Base-by-base conservation (phyloP, 371 early-diverging fungal genomes). In the Mucor piriformis region DNA sequence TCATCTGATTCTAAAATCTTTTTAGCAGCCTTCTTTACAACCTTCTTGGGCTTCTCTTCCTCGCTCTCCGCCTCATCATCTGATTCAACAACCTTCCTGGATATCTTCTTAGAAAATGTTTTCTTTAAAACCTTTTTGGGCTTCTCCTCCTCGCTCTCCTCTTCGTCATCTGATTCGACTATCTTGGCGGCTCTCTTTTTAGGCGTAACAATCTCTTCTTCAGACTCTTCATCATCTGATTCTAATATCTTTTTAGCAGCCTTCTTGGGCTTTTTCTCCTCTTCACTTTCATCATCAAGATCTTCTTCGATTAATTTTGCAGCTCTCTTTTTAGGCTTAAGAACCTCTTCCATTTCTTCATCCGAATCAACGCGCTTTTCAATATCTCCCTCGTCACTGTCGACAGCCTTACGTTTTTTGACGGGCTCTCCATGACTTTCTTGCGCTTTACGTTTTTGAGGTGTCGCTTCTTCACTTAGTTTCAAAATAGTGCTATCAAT, bases 401-500 rank as follows among this genome's bases (percentile, higher is more conserved):
- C 8, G 29, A 29, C 29, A 29, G 29, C 29, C 8, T 29, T 29
- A 8, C 29, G 29, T 29, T 29, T 29, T 8, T 29, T 29, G 29
- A 29, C 8, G 29, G 29, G 29, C 4, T 4, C 8, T 29, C 8
- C 29, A 6, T 6, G 8, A 8, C 0, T 29, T 38, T 43, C 16
- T 58, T 46, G 42, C 10, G 42, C 29, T 29, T 29, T 29, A 8
- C 29, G 29, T 29, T 29, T 29, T 29, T 29, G 29, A 29, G 29
- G 29, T 29, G 29, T 8, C 4, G 29, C 6, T 6, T 29, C 29
- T 29, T 29, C 8, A 1, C 38, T 16, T 18, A 33, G 12, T 51
- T 49, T 56, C 16, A 18, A 8, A 46, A 70, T 50, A 4, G 46
- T 49, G 15, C 57, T 16, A 21, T 78, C 75, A 40, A 78, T 69